Percentiles rank a stretch among this genome's conserved stretches.
phyloP scores from a whole-genome alignment of 2,329 filamentous ascomycete genomes.

The Aaosphaeria arxii region DNA sequence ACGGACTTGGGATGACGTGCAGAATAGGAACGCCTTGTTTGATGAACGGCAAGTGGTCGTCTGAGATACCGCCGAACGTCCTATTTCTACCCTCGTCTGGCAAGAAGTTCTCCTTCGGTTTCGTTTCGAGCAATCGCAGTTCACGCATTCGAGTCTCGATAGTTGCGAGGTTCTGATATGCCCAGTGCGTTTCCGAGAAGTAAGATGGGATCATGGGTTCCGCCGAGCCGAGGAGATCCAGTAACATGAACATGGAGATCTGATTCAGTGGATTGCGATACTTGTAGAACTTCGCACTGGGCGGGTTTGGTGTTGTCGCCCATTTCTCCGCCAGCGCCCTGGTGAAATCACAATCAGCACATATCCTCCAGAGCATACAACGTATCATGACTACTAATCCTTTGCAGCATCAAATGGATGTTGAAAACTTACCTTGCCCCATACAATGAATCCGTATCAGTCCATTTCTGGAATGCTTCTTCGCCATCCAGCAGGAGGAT shows the following conservation, averaged over 20 bases:
- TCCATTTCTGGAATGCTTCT: conserved; percentile 85
- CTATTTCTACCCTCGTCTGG: conserved; percentile 38
- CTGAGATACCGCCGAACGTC: conserved; percentile 56
- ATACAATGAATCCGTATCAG: conserved; percentile 78
- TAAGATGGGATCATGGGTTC: conserved; percentile 76
- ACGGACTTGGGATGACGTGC: conserved; percentile 82
- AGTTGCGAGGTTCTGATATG: conserved; percentile 72
- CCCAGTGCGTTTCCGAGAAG: conserved; percentile 90
- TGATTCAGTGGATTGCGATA: conserved; percentile 72
- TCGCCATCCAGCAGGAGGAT: conserved; percentile 90
- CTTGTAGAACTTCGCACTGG: conserved; percentile 58
- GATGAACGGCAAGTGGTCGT: conserved; percentile 94
- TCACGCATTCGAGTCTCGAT: conserved; percentile 72
- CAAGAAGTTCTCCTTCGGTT: conserved; percentile 53
- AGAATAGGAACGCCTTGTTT: conserved; percentile 79
- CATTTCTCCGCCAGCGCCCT: conserved; percentile 74
- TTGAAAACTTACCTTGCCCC: conserved; percentile 64
- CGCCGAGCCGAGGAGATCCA: conserved; percentile 77
- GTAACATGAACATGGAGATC: conserved; percentile 85
- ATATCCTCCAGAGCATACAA: not conserved
- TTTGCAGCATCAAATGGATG: too few species aligned
- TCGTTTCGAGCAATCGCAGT: conserved; percentile 61
- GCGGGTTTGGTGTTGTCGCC: conserved; percentile 68
- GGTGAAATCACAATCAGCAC: not conserved
- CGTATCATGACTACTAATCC: too few species aligned